Percentiles rank a stretch among this genome's conserved stretches.
Conservation (phyloP, 345 rosid genomes). For the Brassica cretica region DNA sequence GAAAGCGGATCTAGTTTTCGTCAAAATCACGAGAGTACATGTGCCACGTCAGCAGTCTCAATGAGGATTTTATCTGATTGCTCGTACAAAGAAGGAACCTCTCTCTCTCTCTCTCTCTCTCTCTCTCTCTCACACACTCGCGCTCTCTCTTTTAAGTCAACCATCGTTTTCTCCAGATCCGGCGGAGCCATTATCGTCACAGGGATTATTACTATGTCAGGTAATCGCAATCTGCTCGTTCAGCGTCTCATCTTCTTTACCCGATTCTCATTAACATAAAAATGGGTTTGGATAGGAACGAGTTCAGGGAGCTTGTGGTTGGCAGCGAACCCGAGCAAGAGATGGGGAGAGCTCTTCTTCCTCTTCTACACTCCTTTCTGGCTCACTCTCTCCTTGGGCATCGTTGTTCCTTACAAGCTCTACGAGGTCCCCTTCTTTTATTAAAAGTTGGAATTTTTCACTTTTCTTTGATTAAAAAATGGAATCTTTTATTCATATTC, state of each 20-base stretch:
- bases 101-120: background rate
- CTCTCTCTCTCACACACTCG: background rate
- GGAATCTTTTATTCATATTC: background rate
- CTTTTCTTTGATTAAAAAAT: background rate
- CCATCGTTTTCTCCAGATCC: background rate
- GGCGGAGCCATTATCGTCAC: background rate
- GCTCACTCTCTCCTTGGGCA: conserved; percentile 51
- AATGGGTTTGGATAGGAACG: conserved; percentile 8
- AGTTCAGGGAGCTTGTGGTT: conserved; percentile 61
- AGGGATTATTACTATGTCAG: background rate
- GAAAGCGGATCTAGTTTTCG: background rate
- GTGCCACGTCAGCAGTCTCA: background rate
- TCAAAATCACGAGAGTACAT: background rate
- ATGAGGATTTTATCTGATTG: background rate
- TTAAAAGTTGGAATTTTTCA: background rate
- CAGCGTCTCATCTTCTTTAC: background rate
- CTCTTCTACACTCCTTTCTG: conserved; percentile 92
- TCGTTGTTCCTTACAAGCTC: background rate
- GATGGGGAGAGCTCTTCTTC: conserved; percentile 98
- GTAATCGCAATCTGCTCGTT: background rate
- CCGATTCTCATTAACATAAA: background rate
- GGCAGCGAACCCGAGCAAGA: conserved; percentile 78
- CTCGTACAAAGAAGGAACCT: background rate
- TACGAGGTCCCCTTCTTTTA: background rate
- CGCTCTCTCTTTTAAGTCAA: background rate